Evolutionary conservation across 176 grass and related monocot species (phyloP), one percentile per base, ranked within the genome.

Genomic region (Carex parvula): DNA sequence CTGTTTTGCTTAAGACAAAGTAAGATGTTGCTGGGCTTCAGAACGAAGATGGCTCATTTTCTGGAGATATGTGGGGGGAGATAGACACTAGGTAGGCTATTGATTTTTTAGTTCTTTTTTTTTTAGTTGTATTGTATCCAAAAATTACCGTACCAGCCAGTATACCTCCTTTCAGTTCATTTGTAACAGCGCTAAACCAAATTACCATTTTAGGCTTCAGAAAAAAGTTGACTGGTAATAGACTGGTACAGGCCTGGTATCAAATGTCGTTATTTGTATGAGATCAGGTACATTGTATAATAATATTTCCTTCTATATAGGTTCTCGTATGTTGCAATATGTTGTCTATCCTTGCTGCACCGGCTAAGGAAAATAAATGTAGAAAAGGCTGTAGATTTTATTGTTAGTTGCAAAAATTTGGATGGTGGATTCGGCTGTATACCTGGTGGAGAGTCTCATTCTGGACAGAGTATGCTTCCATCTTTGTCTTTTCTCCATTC

Each of bases 61-160:
- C 96, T 86, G 93, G 93, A 80, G 96, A 99, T 89, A 89, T 93
- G 22, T 99, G 93, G 96, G 96, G 92, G 64, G 96, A 98, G 90
- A 79, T 89, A 60, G 93, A 95, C 66, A 95, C 91, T 80, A 92
- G 93, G 95, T 93, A 81, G 22, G 8, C 3, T 8, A 8, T 52
- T 14, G 5, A 55, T 57, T 70, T 42, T 16, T 77, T n/a, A n/a
- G n/a, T n/a, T n/a, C n/a, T 16, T 30, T 83, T n/a, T n/a, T n/a
- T 81, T 64, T 14, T 22, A 64, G 46, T 63, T 22, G 20, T 26
- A 32, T 26, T 30, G 21, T 82, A 48, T 50, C 35, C 24, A 2
- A 53, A 67, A 14, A 50, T 65, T 67, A 33, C 15, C 41, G 3
- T 48, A 68, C 4, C 32, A 83, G 73, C 24, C 12, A 5, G 48